Base-by-base conservation (phyloP, 306 rosid genomes). In the Cucurbita moschata region DNA sequence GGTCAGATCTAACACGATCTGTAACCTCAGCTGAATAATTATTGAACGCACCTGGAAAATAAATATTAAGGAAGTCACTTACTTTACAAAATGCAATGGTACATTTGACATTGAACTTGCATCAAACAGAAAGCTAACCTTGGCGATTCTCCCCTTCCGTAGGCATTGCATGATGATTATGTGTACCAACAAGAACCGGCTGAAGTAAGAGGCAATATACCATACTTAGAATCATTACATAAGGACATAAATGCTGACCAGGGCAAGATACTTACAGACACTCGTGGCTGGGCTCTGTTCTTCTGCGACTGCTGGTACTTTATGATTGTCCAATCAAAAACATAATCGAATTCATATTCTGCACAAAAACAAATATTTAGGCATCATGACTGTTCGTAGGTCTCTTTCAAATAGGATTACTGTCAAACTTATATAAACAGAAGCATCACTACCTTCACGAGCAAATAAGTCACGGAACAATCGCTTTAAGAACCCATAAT, bases 401-500 rank as follows among this genome's bases (percentile, higher is more conserved):
- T 10, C 39, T 30, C 75, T 57, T 18, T 12, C 39, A 69, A 68
- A 49, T 69, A 19, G 73, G 54, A 49, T 30, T 4, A 30, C 13
- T 7, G 10, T 37, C 4, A 7, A 57, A 53, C 63, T 63, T 8
- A 61, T 35, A 15, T 8, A 42, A 43, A 74, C 18, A 19, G 8
- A 4, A 69, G 60, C 71, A 47, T 38, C 69, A 43, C 64, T 82
- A 94, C 99, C 99, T 91, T 91, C 92, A 62, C 91, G 92, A 65
- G 87, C 37, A 91, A 94, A 90, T 79, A 86, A 81, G 64, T 94
- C 97, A 56, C 92, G 92, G 84, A 91, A 89, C 39, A 94, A 83
- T 50, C 99, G 91, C 80, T 88, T 94, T 81, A 94, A 89, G 86
- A 94, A 94, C 72, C 95, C 99, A 86, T 94, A 94, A 84, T 94